A percentile compares a stretch with the other conserved stretches of the same genome.
These are phyloP conservation scores for Teratosphaeria viscida DNA, from an alignment of 2,329 filamentous ascomycete genomes.

Conservation along the genomic window DNA sequence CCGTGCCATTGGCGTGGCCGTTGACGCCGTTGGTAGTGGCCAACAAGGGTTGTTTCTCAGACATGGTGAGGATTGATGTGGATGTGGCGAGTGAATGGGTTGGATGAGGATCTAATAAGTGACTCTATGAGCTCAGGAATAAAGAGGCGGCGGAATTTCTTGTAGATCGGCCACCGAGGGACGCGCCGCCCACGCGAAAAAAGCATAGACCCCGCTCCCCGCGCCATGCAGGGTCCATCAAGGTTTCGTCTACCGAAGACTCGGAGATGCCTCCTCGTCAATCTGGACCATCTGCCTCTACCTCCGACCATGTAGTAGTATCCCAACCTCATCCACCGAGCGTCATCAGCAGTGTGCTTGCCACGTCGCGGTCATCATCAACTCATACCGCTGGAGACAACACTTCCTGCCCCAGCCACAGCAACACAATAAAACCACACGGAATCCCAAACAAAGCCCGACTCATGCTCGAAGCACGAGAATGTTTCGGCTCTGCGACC, in stretches of 20 bases:
- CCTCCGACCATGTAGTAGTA: not conserved
- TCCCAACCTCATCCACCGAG: not conserved
- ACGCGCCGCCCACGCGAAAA: not conserved
- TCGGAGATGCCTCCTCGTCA: not conserved
- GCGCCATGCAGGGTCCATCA: not conserved
- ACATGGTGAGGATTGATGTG: not conserved
- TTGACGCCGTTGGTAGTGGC: slow-evolving; percentile 5
- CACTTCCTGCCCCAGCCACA: not conserved
- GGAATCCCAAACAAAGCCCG: not conserved
- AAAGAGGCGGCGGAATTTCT: not conserved
- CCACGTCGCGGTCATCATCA: not conserved
- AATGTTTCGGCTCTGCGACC: not conserved
- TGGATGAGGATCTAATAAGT: not conserved
- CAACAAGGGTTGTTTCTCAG: not conserved
- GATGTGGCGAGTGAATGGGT: not conserved
- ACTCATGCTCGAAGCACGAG: not conserved
- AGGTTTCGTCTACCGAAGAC: not conserved
- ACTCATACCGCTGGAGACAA: not conserved
- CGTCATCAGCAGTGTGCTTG: not conserved
- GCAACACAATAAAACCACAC: not conserved
- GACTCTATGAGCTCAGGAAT: not conserved
- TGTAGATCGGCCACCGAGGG: not conserved
- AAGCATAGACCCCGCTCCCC: not conserved
- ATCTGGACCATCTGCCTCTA: not conserved
- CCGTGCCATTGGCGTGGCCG: slow-evolving; percentile 15